phyloP scores from a whole-genome alignment of 495 filamentous ascomycete genomes.

The Rhizodiscina lignyota region DNA sequence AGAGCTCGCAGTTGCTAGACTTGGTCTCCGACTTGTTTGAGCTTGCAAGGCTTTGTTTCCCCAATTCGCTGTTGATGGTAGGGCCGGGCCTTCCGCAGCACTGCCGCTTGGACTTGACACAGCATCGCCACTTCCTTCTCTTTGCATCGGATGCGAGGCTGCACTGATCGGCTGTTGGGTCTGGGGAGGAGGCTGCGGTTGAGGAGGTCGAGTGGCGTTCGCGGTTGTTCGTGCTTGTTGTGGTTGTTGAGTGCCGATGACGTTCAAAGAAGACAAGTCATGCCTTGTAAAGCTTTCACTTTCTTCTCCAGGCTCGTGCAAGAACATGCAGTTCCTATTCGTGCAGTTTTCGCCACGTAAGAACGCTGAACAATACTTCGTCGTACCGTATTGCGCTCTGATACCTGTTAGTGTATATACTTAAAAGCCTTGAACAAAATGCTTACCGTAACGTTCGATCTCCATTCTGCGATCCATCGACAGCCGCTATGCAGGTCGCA shows the following conservation, averaged over 20 bases:
- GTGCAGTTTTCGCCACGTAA: conserved; percentile 81
- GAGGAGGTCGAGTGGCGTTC: conserved; percentile 19
- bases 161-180: conserved; percentile 28
- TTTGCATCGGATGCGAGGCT: conserved; percentile 52
- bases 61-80: conserved; percentile 90
- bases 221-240: conserved; percentile 12
- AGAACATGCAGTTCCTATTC: conserved; percentile 91
- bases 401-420: conserved; percentile 13
- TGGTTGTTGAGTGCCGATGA: conserved; percentile 60
- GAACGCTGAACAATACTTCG: conserved; percentile 97
- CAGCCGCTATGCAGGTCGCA: conserved; percentile 69
- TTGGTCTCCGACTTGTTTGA: conserved; percentile 52
- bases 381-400: conserved; percentile 90
- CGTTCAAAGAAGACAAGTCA: conserved; percentile 92
- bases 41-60: conserved; percentile 57
- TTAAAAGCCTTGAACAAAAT: conserved; percentile 2
- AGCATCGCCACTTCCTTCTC: conserved; percentile 55
- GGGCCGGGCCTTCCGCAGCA: conserved; percentile 56
- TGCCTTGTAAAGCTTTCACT: conserved; percentile 92
- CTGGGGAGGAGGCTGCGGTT: conserved; percentile 33
- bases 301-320: conserved; percentile 93
- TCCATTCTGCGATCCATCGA: conserved; percentile 83
- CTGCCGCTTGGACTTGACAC: conserved; percentile 37
- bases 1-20: conserved; percentile 60
- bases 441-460: conserved; percentile 57